Evolutionary conservation across 2,329 filamentous ascomycete species (phyloP).

Genomic region (Aspergillus latus): DNA sequence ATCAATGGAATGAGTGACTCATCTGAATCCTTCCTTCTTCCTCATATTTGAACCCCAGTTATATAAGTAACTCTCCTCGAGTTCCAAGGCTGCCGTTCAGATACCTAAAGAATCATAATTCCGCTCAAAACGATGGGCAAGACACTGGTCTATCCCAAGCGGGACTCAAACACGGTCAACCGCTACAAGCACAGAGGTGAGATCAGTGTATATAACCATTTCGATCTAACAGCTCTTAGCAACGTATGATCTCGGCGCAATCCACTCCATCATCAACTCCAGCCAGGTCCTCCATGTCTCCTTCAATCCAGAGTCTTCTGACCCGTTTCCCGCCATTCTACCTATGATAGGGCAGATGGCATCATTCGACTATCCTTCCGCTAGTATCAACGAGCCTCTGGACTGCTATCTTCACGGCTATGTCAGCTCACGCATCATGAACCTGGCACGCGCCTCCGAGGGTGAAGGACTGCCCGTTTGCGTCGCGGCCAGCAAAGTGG

Average conservation of each 20-base stretch:
- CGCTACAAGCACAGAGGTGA: constrained; percentile 64
- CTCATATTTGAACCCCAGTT: background rate
- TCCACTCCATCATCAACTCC: constrained; percentile 73
- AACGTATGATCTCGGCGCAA: constrained; percentile 68
- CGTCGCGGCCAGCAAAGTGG: constrained; percentile 70
- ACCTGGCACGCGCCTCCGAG: constrained; percentile 52
- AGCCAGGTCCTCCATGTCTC: constrained; percentile 77
- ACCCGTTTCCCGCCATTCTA: constrained; percentile 72
- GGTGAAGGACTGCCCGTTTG: constrained; percentile 66
- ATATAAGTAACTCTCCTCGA: background rate
- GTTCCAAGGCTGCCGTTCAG: background rate
- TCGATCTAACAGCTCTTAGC: constrained; percentile 45
- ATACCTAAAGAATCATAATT: background rate
- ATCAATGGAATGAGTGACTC: constrained; percentile 7
- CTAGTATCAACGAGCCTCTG: constrained; percentile 63
- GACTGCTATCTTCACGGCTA: constrained; percentile 84
- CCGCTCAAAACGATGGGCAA: constrained; percentile 38
- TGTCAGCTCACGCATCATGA: constrained; percentile 74
- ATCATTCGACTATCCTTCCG: constrained; percentile 64
- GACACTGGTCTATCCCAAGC: constrained; percentile 60
- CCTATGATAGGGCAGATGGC: constrained; percentile 87
- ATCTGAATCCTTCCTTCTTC: background rate
- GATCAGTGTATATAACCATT: constrained; percentile 13
- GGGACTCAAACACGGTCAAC: constrained; percentile 64
- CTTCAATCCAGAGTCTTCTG: constrained; percentile 62